Conservation (phyloP, 2,329 filamentous ascomycete species). For the Fusarium abutilonis region DNA sequence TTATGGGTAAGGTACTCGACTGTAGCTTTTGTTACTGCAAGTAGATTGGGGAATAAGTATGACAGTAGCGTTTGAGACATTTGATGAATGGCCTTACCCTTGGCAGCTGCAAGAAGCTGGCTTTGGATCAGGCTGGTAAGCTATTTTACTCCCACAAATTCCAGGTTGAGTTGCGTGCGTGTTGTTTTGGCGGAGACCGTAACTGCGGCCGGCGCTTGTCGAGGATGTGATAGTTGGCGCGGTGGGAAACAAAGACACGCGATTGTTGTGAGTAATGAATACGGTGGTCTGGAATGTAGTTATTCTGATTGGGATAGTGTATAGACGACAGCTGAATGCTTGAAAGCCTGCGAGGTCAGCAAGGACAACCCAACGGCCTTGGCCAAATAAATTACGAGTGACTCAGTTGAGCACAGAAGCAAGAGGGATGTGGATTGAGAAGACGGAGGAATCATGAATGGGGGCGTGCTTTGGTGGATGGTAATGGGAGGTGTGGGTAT, state of each 20-base stretch:
- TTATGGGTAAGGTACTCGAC: conserved; percentile 25
- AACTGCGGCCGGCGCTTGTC: conserved; percentile 45
- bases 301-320: not conserved
- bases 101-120: conserved; percentile 33
- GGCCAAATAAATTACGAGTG: conserved; percentile 2
- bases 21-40: conserved; percentile 33
- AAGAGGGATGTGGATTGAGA: too few relatives aligned
- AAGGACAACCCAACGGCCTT: not conserved
- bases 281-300: not conserved
- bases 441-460: conserved; percentile 25
- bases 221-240: conserved; percentile 42
- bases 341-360: not conserved
- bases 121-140: conserved; percentile 15
- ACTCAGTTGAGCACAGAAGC: conserved; percentile 10
- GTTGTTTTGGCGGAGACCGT: conserved; percentile 34
- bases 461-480: conserved; percentile 26
- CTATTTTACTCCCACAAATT: conserved; percentile 14
- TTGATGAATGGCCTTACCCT: conserved; percentile 26
- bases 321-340: not conserved
- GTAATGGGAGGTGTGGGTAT: conserved; percentile 34
- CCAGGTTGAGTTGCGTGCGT: conserved; percentile 11
- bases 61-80: conserved; percentile 30
- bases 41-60: conserved; percentile 23
- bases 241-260: conserved; percentile 38
- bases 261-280: conserved; percentile 4